Evolutionary conservation across 768 basidiomycete genomes (phyloP).

Genomic region (Termitomyces sp.): DNA sequence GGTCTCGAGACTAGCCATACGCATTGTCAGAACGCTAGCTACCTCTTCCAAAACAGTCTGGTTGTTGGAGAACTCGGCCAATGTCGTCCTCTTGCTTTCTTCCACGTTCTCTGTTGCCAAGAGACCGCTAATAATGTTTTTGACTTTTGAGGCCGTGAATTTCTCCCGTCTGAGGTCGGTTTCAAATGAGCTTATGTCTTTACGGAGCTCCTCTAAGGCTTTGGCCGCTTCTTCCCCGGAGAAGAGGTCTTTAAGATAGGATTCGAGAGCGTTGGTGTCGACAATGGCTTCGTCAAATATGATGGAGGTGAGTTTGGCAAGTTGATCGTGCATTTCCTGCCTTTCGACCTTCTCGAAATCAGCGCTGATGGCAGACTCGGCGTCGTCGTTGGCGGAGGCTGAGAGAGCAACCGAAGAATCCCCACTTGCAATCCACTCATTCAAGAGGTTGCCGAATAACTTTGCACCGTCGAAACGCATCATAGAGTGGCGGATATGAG

Average conservation of each 20-base stretch:
- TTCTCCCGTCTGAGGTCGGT: background rate
- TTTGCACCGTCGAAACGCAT: conserved; percentile 39
- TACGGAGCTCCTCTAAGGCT: conserved; percentile 9
- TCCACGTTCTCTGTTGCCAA: no score
- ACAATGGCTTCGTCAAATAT: conserved; percentile 37
- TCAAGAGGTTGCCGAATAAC: conserved; percentile 39
- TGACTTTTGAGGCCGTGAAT: no score
- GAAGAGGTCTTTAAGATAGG: conserved; percentile 38
- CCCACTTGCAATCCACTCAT: conserved; percentile 42
- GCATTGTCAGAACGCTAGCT: no score
- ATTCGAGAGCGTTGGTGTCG: conserved; percentile 30
- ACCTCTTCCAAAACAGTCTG: no score
- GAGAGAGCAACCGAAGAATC: conserved; percentile 31
- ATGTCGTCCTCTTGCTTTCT: no score
- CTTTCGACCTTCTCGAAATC: conserved; percentile 32
- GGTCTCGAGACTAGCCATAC: no score
- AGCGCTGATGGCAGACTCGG: conserved; percentile 3
- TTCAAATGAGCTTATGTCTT: no score
- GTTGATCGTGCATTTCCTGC: conserved; percentile 36
- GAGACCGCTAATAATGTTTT: no score
- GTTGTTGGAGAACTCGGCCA: no score
- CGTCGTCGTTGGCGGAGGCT: conserved; percentile 12
- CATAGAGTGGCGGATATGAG: conserved; percentile 34
- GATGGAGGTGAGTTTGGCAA: conserved; percentile 29
- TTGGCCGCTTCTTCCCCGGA: conserved; percentile 28